Percentiles rank a stretch among this genome's conserved stretches.
Conservation (phyloP, 2,329 filamentous ascomycete genomes). For the Tolypocladium endophyticum region DNA sequence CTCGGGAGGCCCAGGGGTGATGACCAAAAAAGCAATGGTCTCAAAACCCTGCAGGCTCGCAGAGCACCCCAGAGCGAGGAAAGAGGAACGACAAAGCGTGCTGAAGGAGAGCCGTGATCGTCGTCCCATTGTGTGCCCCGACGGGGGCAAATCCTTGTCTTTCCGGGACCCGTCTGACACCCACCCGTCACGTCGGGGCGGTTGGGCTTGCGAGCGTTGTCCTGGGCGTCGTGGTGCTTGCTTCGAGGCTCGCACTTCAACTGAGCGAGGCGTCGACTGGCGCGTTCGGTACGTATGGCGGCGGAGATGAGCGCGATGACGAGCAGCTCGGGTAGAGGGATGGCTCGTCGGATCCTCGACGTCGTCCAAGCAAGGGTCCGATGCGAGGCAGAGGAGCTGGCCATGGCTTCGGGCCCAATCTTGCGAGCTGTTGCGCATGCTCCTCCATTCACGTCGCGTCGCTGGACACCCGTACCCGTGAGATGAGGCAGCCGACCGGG, state of each 20-base stretch:
- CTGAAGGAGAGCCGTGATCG: background rate
- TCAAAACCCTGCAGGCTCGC: conserved; percentile 1
- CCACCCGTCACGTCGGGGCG: background rate
- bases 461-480: background rate
- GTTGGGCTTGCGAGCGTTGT: background rate
- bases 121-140: background rate
- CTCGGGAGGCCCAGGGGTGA: background rate
- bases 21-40: conserved; percentile 5
- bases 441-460: background rate
- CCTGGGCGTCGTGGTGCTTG: background rate
- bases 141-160: background rate
- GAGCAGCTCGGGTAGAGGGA: background rate
- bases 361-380: background rate
- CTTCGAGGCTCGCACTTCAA: background rate
- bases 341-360: background rate
- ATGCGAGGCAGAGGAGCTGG: background rate
- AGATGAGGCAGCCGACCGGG: conserved; percentile 2
- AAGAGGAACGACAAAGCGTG: background rate
- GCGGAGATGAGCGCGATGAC: conserved; percentile 4
- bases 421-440: conserved; percentile 1
- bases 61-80: background rate
- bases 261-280: background rate
- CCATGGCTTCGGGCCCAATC: background rate
- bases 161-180: background rate
- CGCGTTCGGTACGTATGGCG: conserved; percentile 1